phyloP scores from a whole-genome alignment of 345 rosid species.

The Limnanthes douglasii region DNA sequence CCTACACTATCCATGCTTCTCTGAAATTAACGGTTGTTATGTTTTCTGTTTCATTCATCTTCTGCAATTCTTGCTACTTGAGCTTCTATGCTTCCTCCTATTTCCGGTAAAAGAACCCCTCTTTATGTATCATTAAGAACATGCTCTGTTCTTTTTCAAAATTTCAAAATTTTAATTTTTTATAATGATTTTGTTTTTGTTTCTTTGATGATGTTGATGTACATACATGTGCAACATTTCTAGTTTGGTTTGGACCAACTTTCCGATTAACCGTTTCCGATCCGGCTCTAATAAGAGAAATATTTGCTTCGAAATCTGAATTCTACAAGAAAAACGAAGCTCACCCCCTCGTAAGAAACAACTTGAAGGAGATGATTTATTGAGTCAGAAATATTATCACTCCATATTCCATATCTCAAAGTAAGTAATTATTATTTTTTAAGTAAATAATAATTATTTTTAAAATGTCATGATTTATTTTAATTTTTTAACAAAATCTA shows the following conservation, averaged over 20 bases:
- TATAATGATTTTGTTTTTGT: neutral
- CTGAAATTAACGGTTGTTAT: constrained; percentile 24
- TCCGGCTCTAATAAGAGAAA: constrained; percentile 58
- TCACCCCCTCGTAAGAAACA: constrained; percentile 31
- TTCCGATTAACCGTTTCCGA: constrained; percentile 59
- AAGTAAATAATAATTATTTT: neutral
- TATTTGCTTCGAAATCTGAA: constrained; percentile 54
- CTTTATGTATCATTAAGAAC: too few relatives aligned
- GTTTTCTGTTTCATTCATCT: constrained; percentile 18
- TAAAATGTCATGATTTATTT: too few relatives aligned
- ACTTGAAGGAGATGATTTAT: constrained; percentile 65
- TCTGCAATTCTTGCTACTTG: constrained; percentile 29
- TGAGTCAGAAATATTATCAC: constrained; percentile 46
- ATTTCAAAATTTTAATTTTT: neutral
- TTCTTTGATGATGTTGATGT: neutral
- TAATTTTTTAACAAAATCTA: neutral
- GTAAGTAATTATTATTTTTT: constrained; percentile 20
- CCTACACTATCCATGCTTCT: constrained; percentile 27
- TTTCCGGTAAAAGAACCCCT: constrained; percentile 14
- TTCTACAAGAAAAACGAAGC: constrained; percentile 44
- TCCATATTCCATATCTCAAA: constrained; percentile 76
- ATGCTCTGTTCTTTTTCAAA: too few relatives aligned
- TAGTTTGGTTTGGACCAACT: constrained; percentile 80
- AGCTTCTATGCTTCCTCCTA: constrained; percentile 14
- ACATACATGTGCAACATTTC: constrained; percentile 67